phyloP scores from a whole-genome alignment of 139 green algal species.

The Chlorella sp. region DNA sequence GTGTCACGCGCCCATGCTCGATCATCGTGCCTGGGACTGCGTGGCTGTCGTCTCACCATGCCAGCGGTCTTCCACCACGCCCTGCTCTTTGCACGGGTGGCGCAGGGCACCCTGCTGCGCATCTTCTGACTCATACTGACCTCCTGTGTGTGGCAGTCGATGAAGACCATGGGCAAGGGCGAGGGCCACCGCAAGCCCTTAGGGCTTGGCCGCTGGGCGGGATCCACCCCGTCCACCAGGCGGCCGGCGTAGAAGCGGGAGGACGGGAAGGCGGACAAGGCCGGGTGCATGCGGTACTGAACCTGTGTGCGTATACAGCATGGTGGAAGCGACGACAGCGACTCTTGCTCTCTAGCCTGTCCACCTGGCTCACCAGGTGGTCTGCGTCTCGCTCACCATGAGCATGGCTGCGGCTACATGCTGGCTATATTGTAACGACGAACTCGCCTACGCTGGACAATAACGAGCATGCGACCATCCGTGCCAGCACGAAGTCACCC shows the following conservation, averaged over 20 bases:
- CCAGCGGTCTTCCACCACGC: no score
- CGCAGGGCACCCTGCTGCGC: neutral
- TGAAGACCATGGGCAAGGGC: slow-evolving; percentile 12
- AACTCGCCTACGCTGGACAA: neutral
- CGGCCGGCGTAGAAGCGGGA: slow-evolving; percentile 50
- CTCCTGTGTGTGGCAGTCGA: slow-evolving; percentile 17
- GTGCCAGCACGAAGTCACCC: no score
- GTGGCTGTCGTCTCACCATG: no score
- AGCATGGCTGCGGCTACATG: neutral
- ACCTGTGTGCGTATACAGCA: no score
- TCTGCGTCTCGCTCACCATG: neutral
- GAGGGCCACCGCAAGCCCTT: slow-evolving; percentile 3
- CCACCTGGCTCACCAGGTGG: neutral
- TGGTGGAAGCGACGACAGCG: neutral
- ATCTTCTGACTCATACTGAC: neutral
- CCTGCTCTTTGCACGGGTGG: no score
- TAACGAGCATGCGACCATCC: neutral
- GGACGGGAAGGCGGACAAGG: slow-evolving; percentile 67
- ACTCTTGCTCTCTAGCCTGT: neutral
- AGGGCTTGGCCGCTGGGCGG: slow-evolving; percentile 14
- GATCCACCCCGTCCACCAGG: slow-evolving; percentile 24
- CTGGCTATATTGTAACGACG: neutral
- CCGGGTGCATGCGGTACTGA: slow-evolving; percentile 88
- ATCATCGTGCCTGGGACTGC: no score
- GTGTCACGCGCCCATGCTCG: neutral